Conservation (phyloP, 1,284 basidiomycete genomes). For the Cryptococcus jaspeensis region DNA sequence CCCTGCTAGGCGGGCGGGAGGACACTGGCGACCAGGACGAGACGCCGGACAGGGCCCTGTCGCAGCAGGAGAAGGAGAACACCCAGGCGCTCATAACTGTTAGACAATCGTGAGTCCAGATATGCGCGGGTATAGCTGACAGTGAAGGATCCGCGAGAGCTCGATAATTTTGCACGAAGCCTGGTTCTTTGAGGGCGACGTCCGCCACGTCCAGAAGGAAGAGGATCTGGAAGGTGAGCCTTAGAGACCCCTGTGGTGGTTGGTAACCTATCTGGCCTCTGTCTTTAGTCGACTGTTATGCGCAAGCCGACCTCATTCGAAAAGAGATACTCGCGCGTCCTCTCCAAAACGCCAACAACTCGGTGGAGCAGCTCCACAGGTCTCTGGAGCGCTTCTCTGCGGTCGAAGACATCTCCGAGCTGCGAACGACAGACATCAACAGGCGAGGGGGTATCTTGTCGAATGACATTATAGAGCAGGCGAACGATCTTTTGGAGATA, state of each 20-base stretch:
- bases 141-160: slow-evolving; percentile 33
- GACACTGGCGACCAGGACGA: slow-evolving; percentile 24
- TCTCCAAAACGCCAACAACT: slow-evolving; percentile 25
- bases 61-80: slow-evolving; percentile 33
- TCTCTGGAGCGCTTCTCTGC: slow-evolving; percentile 10
- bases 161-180: slow-evolving; percentile 38
- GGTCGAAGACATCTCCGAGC: slow-evolving; percentile 20
- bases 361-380: slow-evolving; percentile 18
- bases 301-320: slow-evolving; percentile 35
- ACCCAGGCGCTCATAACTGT: slow-evolving; percentile 8
- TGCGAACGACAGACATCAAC: slow-evolving; percentile 25
- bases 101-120: slow-evolving; percentile 13
- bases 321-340: slow-evolving; percentile 41
- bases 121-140: not conserved
- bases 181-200: slow-evolving; percentile 45
- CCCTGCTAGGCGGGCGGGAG: slow-evolving; percentile 25
- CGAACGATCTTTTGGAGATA: slow-evolving; percentile 37
- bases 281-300: slow-evolving; percentile 30
- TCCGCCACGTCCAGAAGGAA: slow-evolving; percentile 34
- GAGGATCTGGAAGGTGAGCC: slow-evolving; percentile 28
- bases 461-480: slow-evolving; percentile 19
- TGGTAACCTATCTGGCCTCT: not conserved
- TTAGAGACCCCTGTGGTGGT: not conserved
- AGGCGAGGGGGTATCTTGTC: slow-evolving; percentile 27
- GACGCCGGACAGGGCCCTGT: slow-evolving; percentile 18